phyloP scores from a whole-genome alignment of 2,329 filamentous ascomycete species.

The Arthroderma uncinatum region DNA sequence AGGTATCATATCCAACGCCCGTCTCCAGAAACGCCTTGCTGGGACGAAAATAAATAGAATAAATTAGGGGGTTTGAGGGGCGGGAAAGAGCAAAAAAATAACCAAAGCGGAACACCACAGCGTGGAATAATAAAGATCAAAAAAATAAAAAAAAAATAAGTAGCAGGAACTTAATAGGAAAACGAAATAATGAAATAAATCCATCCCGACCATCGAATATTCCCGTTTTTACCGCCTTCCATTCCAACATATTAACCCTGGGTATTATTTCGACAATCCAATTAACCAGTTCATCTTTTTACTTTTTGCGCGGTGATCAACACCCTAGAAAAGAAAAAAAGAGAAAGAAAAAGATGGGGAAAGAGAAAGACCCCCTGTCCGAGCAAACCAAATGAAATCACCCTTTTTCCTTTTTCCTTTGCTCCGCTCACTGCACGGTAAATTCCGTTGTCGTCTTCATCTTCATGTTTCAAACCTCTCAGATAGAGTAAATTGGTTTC shows the following conservation, averaged over 20 bases:
- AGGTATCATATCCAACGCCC: too few relatives aligned
- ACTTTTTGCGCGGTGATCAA: not conserved
- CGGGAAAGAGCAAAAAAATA: too few relatives aligned
- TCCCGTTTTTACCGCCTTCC: not conserved
- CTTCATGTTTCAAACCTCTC: too few relatives aligned
- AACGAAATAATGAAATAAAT: not conserved
- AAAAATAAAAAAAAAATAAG: not conserved
- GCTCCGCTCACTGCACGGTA: too few relatives aligned
- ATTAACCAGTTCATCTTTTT: not conserved
- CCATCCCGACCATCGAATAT: not conserved
- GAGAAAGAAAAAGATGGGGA: not conserved
- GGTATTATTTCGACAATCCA: constrained; percentile 2
- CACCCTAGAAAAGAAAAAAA: not conserved
- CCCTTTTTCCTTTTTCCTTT: too few relatives aligned
- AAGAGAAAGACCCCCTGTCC: too few relatives aligned
- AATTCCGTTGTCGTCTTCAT: too few relatives aligned
- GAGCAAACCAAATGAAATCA: not conserved
- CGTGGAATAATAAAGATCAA: not conserved
- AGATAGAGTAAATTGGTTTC: constrained; percentile 1
- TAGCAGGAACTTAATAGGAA: not conserved
- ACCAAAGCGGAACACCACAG: not conserved
- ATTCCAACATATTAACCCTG: not conserved
- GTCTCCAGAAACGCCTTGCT: too few relatives aligned
- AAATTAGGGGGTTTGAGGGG: not conserved
- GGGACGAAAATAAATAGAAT: too few relatives aligned